phyloP scores from a whole-genome alignment of 2,329 filamentous ascomycete genomes.

The Rhynchosporium secalis region DNA sequence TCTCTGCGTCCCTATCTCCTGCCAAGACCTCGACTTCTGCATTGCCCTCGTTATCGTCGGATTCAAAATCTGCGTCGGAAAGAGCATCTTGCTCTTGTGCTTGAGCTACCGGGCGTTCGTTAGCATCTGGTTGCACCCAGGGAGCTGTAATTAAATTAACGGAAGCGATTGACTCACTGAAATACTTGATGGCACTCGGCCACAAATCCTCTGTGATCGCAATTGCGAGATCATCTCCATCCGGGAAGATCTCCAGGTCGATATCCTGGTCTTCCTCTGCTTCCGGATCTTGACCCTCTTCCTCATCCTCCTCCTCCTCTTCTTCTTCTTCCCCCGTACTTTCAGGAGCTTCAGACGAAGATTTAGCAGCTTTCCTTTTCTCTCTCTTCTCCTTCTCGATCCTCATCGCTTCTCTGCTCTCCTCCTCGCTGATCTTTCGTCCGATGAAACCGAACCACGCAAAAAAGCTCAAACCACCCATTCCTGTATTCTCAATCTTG shows the following conservation, averaged over 20 bases:
- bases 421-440: slow-evolving; percentile 68
- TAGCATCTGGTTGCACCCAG: slow-evolving; percentile 36
- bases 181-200: slow-evolving; percentile 86
- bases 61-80: slow-evolving; percentile 71
- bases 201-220: slow-evolving; percentile 84
- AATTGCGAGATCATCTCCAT: slow-evolving; percentile 79
- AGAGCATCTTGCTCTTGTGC: slow-evolving; percentile 69
- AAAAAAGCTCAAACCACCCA: slow-evolving; percentile 78
- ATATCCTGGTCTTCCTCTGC: slow-evolving; percentile 56
- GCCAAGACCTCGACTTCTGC: slow-evolving; percentile 11
- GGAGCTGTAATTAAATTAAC: background rate
- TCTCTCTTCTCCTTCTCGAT: slow-evolving; percentile 60
- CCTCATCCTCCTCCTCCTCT: slow-evolving; percentile 34
- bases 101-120: slow-evolving; percentile 52
- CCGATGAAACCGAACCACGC: slow-evolving; percentile 82
- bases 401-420: slow-evolving; percentile 63
- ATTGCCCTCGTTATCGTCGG: slow-evolving; percentile 53
- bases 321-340: slow-evolving; percentile 53
- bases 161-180: slow-evolving; percentile 59
- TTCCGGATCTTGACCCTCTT: slow-evolving; percentile 40
- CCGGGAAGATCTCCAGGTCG: slow-evolving; percentile 81
- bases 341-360: slow-evolving; percentile 39
- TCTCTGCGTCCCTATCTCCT: slow-evolving; percentile 28
- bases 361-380: slow-evolving; percentile 43
- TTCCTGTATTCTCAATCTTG: slow-evolving; percentile 58